These are phyloP conservation scores for Isatis lusitanica DNA, from an alignment of 441 rosid species.

Conservation along the genomic window DNA sequence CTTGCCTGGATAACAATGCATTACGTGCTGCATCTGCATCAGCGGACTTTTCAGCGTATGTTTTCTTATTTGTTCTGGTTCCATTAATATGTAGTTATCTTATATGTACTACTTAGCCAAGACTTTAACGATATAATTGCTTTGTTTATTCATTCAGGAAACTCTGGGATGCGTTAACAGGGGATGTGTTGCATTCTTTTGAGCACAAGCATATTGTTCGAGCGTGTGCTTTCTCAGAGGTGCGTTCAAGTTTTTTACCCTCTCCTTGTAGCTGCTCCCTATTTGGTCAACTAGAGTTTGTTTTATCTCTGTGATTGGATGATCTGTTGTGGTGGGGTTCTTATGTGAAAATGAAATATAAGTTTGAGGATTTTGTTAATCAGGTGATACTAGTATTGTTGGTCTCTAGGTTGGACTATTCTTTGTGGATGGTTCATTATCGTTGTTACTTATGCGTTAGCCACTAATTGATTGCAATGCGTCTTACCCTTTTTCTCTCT, in stretches of 20 bases:
- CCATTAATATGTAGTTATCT: not conserved
- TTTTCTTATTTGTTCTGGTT: not conserved
- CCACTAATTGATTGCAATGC: not conserved
- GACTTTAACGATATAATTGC: not conserved
- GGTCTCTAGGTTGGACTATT: not conserved
- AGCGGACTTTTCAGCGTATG: conserved; percentile 88
- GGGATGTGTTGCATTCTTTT: conserved; percentile 89
- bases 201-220: conserved; percentile 97
- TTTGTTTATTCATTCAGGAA: conserved; percentile 55
- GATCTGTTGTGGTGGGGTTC: not conserved
- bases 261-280: not conserved
- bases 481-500: not conserved
- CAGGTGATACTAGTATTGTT: not conserved
- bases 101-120: not conserved
- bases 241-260: conserved; percentile 26
- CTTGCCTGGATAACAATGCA: conserved; percentile 83
- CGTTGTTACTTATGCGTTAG: not conserved
- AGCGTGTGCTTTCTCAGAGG: conserved; percentile 94
- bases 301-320: not conserved
- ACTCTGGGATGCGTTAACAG: conserved; percentile 95
- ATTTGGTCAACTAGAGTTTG: not conserved
- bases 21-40: conserved; percentile 91
- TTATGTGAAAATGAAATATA: not conserved
- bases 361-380: not conserved
- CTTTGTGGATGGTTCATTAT: not conserved